Percentiles rank a stretch among this genome's conserved stretches.
These are phyloP conservation scores for Fusarium ramigenum DNA, from an alignment of 2,329 filamentous ascomycete genomes.

Conservation along the genomic window DNA sequence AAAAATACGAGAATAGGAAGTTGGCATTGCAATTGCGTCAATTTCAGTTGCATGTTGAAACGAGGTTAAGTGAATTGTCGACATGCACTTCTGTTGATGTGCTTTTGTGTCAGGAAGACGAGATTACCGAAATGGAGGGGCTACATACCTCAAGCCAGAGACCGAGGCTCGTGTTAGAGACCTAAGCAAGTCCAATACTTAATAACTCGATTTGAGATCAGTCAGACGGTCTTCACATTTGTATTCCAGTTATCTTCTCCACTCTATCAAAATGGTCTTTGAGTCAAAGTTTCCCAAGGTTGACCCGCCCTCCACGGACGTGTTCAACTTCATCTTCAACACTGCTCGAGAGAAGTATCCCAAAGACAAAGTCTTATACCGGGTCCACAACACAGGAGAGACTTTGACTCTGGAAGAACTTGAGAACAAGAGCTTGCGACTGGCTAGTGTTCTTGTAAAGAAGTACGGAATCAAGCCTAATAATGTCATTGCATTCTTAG, in stretches of 20 bases:
- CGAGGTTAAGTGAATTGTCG: accelerated
- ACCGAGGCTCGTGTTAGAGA: not conserved
- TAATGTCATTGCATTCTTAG: not conserved
- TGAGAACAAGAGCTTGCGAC: not conserved
- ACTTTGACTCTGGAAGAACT: not conserved
- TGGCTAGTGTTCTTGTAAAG: not conserved
- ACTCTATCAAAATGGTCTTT: not conserved
- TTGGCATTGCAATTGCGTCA: not conserved
- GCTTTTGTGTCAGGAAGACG: not conserved
- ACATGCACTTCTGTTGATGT: not conserved
- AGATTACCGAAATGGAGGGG: not conserved
- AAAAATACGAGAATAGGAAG: not conserved
- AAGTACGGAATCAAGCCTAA: not conserved
- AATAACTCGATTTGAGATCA: not conserved
- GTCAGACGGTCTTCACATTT: not conserved
- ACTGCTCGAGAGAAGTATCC: not conserved
- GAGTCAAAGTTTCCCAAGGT: not conserved
- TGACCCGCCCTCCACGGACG: not conserved
- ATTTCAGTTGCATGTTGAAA: not conserved
- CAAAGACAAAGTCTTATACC: not conserved
- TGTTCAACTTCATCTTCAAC: not conserved
- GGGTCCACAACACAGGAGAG: not conserved
- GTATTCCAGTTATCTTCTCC: too few relatives aligned
- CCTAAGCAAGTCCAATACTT: not conserved
- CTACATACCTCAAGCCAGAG: not conserved